Evolutionary conservation across 2,329 filamentous ascomycete genomes (phyloP), one percentile per base, ranked within the genome.

Genomic region (Cytospora piceae): DNA sequence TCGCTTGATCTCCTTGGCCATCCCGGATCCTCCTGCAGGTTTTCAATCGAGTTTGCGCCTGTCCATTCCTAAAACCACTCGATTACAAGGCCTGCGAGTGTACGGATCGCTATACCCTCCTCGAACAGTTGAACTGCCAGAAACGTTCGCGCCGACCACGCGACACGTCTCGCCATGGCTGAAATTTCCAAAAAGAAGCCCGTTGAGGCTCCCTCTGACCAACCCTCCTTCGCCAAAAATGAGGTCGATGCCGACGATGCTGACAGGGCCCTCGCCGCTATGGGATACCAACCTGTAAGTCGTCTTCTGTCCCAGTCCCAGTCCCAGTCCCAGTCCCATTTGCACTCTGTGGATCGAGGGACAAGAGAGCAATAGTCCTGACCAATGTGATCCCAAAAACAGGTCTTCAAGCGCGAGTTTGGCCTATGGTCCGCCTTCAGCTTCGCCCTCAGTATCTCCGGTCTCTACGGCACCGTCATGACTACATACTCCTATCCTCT

Each of bases 391-490:
- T 46, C 22, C 2, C 52, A 37, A 34, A n/a, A 37, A 32, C 70
- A 83, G 74, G 84, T 86, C 62, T 85, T 86, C 76, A 84, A 85
- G 74, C 81, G 85, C 69, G 83, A 87, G 70, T 87, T 87, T 64
- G 85, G 84, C 63, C 76, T 84, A 17, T 85, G 85, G 68, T 84
- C 83, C 14, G 76, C 73, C 68, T 85, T 88, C 74, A 87, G 84
- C 61, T 88, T 87, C 71, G 85, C 85, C 59, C 82, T 87, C 71
- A 82, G 79, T 70, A 84, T 87, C 70, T 81, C 78, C 58, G 84
- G 84, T 53, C 77, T 86, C 24, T 86, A 85, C 71, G 79, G 83
- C 32, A 85, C 83, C 11, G 80, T 84, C 66, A 81, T 82, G 70
- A 85, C 84, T 4, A 87, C 85, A 37, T 84, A 85, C 70, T 77